These are phyloP conservation scores for Mucor mucedo DNA, from an alignment of 371 early-diverging fungal species.

Conservation along the genomic window DNA sequence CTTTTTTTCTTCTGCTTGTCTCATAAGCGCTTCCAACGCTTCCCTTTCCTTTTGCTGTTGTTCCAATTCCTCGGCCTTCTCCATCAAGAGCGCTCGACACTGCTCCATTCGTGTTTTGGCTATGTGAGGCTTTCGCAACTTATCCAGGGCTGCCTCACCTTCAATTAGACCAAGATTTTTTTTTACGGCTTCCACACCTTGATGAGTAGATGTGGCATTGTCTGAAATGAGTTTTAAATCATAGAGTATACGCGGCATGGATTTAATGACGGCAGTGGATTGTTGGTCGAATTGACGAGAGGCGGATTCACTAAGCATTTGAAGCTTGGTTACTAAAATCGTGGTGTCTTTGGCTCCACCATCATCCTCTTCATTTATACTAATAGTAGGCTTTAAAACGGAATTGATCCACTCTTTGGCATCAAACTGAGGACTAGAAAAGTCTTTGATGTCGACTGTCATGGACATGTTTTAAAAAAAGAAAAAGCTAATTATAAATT, in stretches of 20 bases:
- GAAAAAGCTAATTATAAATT: neutral
- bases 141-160: conserved; percentile 56
- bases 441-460: conserved; percentile 29
- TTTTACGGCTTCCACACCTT: conserved; percentile 53
- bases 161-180: conserved; percentile 34
- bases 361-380: conserved; percentile 4
- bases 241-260: conserved; percentile 68
- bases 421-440: conserved; percentile 58
- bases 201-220: conserved; percentile 57
- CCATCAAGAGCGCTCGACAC: conserved; percentile 29
- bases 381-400: conserved; percentile 32
- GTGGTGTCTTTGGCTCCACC: conserved; percentile 49
- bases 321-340: conserved; percentile 63
- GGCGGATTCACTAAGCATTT: conserved; percentile 56
- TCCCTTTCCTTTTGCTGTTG: neutral
- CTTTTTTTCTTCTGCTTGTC: neutral
- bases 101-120: conserved; percentile 76
- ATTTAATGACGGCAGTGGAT: conserved; percentile 53
- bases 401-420: conserved; percentile 71
- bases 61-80: conserved; percentile 16
- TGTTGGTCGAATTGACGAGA: conserved; percentile 57
- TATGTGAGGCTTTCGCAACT: conserved; percentile 67
- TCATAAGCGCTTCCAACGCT: neutral
- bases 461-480: conserved; percentile 13
- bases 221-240: conserved; percentile 68